Evolutionary conservation across 495 filamentous ascomycete genomes (phyloP), one percentile per base, ranked within the genome.

Genomic region (Wilcoxina mikolae): DNA sequence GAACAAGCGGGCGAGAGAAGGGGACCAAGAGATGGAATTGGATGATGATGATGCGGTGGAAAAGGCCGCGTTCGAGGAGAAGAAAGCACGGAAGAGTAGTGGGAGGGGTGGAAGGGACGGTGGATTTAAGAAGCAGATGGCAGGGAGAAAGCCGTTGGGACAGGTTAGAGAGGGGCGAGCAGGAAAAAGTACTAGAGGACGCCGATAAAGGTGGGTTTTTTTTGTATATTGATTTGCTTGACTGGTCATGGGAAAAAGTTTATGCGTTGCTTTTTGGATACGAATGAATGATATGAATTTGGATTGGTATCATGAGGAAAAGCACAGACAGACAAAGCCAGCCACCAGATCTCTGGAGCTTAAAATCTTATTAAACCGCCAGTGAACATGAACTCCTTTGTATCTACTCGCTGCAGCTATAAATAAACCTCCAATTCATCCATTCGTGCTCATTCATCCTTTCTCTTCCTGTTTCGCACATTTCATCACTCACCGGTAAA

Each of bases 31-130:
- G 43, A 75, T 75, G 26, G 82, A 79, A 43, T 87, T 87, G 76
- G 82, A 85, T 20, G 72, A 83, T 22, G 84, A 85, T 61, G 80
- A 80, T 54, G n/a, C n/a, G n/a, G 79, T 73, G 52, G 74, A 77
- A 11, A 68, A 71, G 45, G 68, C 66, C 5, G 71, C 73, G 54
- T 74, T 74, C 54, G 73, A 74, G 51, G 67, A 73, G 51, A 67
- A 69, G 18, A 71, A 53, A 3, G 55, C 45, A 2, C 39, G 56
- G 58, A 55, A 56, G 43, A 45, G 43, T 26, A n/a, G 5, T 0
- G 51, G 51, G 20, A 42, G 15, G 20, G 18, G 33, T 26, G 18
- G 18, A 4, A 62, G 60, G 3, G 59, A 46, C 23, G 63, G 58
- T 29, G 62, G 64, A 10, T 54, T 55, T 26, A 65, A 64, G 50